These are phyloP conservation scores for Exobasidium cylindrosporum DNA, from an alignment of 1,284 basidiomycete genomes.

Conservation along the genomic window DNA sequence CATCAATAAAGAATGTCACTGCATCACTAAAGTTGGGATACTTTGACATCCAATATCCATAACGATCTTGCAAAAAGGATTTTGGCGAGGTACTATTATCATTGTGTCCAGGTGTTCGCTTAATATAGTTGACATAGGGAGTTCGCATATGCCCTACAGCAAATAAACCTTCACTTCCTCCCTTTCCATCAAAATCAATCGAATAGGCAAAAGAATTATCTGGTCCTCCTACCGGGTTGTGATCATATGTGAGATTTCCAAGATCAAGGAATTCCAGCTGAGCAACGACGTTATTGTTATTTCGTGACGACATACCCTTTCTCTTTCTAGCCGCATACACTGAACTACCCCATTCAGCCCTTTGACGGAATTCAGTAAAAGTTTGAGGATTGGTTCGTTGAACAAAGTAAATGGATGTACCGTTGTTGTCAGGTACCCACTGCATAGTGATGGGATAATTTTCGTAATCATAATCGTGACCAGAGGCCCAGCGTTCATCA, in stretches of 20 bases:
- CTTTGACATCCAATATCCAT: slow-evolving; percentile 48
- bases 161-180: slow-evolving; percentile 37
- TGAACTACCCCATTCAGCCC: slow-evolving; percentile 51
- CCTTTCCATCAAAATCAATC: slow-evolving; percentile 41
- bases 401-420: slow-evolving; percentile 38
- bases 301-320: slow-evolving; percentile 34
- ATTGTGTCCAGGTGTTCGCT: slow-evolving; percentile 25
- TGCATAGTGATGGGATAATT: slow-evolving; percentile 26
- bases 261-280: slow-evolving; percentile 43
- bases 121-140: slow-evolving; percentile 48
- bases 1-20: slow-evolving; percentile 59
- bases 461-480: slow-evolving; percentile 49
- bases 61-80: slow-evolving; percentile 44
- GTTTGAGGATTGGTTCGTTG: slow-evolving; percentile 37
- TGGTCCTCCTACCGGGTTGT: slow-evolving; percentile 36
- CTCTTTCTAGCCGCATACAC: slow-evolving; percentile 43
- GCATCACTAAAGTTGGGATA: slow-evolving; percentile 54
- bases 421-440: slow-evolving; percentile 30
- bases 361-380: slow-evolving; percentile 49
- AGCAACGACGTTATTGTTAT: slow-evolving; percentile 49
- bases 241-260: slow-evolving; percentile 40
- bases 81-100: slow-evolving; percentile 20
- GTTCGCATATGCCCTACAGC: slow-evolving; percentile 45
- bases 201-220: slow-evolving; percentile 50
- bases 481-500: slow-evolving; percentile 49